Percentiles rank a stretch among this genome's conserved stretches.
These are phyloP conservation scores for Cyclotella cryptica DNA, from an alignment of 108 stramenopile species.

Conservation along the genomic window DNA sequence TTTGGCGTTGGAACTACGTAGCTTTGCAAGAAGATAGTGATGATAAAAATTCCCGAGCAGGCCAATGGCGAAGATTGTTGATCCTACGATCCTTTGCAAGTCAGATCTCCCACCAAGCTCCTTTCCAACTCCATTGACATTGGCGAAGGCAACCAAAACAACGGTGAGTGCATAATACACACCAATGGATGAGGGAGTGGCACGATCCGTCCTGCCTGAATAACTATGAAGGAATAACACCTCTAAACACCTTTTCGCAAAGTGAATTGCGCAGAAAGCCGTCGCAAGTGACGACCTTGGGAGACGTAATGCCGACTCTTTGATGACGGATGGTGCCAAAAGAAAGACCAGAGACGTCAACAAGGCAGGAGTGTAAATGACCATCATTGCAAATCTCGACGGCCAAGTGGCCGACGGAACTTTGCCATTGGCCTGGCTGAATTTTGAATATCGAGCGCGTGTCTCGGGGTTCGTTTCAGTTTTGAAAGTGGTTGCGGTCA, in stretches of 20 bases:
- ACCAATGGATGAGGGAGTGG: conserved; percentile 43
- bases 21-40: conserved; percentile 62
- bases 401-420: conserved; percentile 27
- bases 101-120: background rate
- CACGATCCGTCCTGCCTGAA: conserved; percentile 55
- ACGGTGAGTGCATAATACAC: conserved; percentile 55
- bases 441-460: conserved; percentile 49
- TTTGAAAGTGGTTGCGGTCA: conserved; percentile 3
- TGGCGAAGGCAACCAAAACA: conserved; percentile 42
- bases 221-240: conserved; percentile 68
- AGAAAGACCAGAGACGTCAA: conserved; percentile 30
- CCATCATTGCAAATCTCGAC: conserved; percentile 59
- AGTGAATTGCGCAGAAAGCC: conserved; percentile 56
- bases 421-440: conserved; percentile 20
- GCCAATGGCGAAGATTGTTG: conserved; percentile 55
- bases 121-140: background rate
- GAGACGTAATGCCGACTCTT: background rate
- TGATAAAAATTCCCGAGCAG: conserved; percentile 72
- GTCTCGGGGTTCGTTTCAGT: conserved; percentile 36
- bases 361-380: conserved; percentile 67
- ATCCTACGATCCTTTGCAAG: conserved; percentile 10
- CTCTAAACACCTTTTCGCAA: conserved; percentile 65
- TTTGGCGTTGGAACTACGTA: conserved; percentile 38
- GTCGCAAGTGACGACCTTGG: conserved; percentile 41
- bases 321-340: background rate